Evolutionary conservation across 306 rosid species (phyloP).

Genomic region (Bauhinia variegata): DNA sequence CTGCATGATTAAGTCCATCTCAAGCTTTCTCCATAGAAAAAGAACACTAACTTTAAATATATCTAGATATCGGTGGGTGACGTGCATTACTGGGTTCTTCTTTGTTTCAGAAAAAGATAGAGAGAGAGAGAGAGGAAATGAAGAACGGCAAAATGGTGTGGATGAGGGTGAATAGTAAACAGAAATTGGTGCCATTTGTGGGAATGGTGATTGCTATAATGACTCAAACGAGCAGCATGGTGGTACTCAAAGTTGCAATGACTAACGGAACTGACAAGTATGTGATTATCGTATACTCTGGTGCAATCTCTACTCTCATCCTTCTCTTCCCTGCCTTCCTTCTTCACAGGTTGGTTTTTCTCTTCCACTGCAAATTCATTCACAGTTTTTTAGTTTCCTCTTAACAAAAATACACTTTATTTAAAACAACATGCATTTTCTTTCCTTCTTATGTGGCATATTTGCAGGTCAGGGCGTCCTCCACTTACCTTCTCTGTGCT

Average conservation of each 20-base stretch:
- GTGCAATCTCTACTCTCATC: constrained; percentile 34
- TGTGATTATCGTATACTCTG: constrained; percentile 38
- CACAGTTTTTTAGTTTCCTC: too few species aligned
- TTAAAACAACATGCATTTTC: too few species aligned
- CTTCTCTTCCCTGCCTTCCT: constrained; percentile 37
- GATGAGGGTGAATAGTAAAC: not conserved
- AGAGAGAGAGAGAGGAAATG: too few species aligned
- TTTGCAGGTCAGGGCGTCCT: constrained; percentile 48
- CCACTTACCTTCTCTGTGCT: constrained; percentile 39
- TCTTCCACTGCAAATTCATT: not conserved
- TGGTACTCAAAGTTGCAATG: constrained; percentile 38
- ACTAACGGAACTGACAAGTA: constrained; percentile 31
- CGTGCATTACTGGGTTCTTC: not conserved
- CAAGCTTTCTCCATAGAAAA: too few species aligned
- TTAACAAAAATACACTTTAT: too few species aligned
- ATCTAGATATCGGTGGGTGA: too few species aligned
- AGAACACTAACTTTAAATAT: too few species aligned
- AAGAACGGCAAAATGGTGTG: not conserved
- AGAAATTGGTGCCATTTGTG: constrained; percentile 31
- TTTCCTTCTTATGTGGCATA: not conserved
- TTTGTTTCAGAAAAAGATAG: not conserved
- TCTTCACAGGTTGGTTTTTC: constrained; percentile 32
- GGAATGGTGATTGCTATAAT: constrained; percentile 50
- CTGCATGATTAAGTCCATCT: too few species aligned
- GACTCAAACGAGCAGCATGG: constrained; percentile 44